These are phyloP conservation scores for Viola pubescens DNA, from an alignment of 441 rosid species.

Conservation along the genomic window DNA sequence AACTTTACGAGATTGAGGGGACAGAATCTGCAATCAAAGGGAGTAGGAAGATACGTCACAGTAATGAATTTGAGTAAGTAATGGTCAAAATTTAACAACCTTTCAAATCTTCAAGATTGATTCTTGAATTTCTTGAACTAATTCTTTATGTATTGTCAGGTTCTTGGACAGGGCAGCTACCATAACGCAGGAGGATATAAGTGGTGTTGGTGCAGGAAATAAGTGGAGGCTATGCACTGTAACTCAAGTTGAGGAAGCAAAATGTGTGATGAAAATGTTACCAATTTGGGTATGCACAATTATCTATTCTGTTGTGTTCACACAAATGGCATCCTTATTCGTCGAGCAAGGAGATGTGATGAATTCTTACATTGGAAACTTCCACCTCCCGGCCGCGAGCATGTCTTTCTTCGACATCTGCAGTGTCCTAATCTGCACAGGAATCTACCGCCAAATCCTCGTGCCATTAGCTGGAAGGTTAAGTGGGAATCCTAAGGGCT, in stretches of 20 bases:
- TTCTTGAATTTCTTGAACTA: background rate
- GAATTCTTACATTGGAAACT: slow-evolving; percentile 53
- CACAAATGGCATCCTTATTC: slow-evolving; percentile 94
- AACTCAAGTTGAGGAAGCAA: slow-evolving; percentile 93
- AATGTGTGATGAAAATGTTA: slow-evolving; percentile 72
- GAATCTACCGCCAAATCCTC: slow-evolving; percentile 62
- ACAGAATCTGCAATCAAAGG: slow-evolving; percentile 20
- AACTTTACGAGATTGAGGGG: slow-evolving; percentile 22
- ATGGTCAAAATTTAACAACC: no score
- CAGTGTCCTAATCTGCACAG: slow-evolving; percentile 69
- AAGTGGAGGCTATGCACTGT: slow-evolving; percentile 78
- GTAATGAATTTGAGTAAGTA: slow-evolving; percentile 45
- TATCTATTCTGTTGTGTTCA: slow-evolving; percentile 83
- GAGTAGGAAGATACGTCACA: slow-evolving; percentile 40
- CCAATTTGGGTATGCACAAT: slow-evolving; percentile 98
- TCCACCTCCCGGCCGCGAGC: slow-evolving; percentile 78
- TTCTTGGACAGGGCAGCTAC: slow-evolving; percentile 86
- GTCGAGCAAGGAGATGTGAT: slow-evolving; percentile 97
- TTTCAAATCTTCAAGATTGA: background rate
- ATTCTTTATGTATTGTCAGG: slow-evolving; percentile 25
- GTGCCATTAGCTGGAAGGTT: slow-evolving; percentile 52
- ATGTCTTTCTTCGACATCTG: slow-evolving; percentile 91
- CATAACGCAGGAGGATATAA: slow-evolving; percentile 30
- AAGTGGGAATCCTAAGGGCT: slow-evolving; percentile 43
- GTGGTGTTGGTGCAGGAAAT: slow-evolving; percentile 17